Evolutionary conservation across 2,329 filamentous ascomycete genomes (phyloP).

Genomic region (Meredithiella fracta): DNA sequence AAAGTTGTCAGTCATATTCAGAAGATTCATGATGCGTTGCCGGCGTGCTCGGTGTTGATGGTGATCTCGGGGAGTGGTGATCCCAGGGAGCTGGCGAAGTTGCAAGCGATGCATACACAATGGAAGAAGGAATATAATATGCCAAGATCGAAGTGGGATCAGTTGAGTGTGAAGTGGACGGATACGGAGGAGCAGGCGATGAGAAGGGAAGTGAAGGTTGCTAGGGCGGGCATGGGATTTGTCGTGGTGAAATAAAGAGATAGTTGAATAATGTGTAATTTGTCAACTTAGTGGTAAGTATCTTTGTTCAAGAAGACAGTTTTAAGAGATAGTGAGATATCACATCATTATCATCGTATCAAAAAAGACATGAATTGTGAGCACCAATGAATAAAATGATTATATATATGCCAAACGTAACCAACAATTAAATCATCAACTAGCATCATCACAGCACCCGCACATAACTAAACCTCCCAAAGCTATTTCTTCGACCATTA

Average conservation of each 20-base stretch:
- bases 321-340: background rate
- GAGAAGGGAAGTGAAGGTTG: slow-evolving; percentile 37
- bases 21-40: slow-evolving; percentile 40
- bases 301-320: background rate
- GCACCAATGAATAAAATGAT: no score
- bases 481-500: background rate
- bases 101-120: slow-evolving; percentile 43
- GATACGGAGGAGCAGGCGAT: slow-evolving; percentile 48
- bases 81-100: slow-evolving; percentile 46
- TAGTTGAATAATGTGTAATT: background rate
- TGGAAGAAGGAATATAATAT: slow-evolving; percentile 50
- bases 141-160: slow-evolving; percentile 47
- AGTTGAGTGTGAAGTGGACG: slow-evolving; percentile 51
- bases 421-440: background rate
- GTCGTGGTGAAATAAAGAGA: slow-evolving; percentile 41
- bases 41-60: slow-evolving; percentile 48
- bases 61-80: slow-evolving; percentile 51
- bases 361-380: no score
- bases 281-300: background rate
- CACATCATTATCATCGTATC: background rate
- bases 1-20: slow-evolving; percentile 33
- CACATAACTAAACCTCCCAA: background rate
- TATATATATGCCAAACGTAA: background rate
- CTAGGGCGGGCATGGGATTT: slow-evolving; percentile 48
- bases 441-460: background rate